These are phyloP conservation scores for Canariomyces notabilis DNA, from an alignment of 2,329 filamentous ascomycete species.

Conservation along the genomic window DNA sequence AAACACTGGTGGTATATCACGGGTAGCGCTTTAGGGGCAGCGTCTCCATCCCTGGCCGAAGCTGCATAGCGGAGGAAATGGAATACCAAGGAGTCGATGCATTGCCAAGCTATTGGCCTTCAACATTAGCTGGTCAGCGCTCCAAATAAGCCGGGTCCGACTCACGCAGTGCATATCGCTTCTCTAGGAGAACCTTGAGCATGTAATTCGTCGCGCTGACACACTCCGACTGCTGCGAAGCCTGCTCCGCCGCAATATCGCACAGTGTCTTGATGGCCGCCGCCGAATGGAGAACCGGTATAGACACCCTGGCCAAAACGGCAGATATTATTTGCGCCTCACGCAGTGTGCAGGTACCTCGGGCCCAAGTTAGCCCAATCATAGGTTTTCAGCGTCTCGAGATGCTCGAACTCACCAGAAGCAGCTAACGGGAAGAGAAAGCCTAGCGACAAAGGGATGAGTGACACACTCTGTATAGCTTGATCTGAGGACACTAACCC, in stretches of 20 bases:
- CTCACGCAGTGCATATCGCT: constrained; percentile 81
- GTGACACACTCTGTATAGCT: not conserved
- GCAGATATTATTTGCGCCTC: constrained; percentile 90
- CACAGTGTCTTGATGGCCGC: constrained; percentile 87
- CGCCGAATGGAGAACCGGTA: constrained; percentile 87
- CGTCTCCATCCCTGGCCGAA: constrained; percentile 47
- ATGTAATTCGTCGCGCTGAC: constrained; percentile 93
- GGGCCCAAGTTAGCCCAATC: not conserved
- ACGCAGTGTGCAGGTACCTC: constrained; percentile 76
- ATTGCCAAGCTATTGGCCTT: constrained; percentile 48
- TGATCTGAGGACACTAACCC: constrained; percentile 34
- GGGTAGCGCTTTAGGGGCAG: constrained; percentile 61
- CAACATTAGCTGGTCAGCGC: constrained; percentile 5
- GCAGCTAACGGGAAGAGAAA: constrained; percentile 86
- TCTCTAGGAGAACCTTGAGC: constrained; percentile 87
- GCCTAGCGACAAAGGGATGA: constrained; percentile 31
- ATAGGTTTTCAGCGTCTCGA: not conserved
- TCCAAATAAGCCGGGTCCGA: not conserved
- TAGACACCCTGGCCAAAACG: constrained; percentile 76
- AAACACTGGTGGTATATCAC: constrained; percentile 96
- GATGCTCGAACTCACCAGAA: constrained; percentile 39
- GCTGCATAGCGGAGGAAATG: constrained; percentile 82
- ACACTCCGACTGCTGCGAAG: constrained; percentile 73
- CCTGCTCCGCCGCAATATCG: constrained; percentile 89
- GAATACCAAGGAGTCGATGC: constrained; percentile 90